Evolutionary conservation across 1,139 yeast genomes (phyloP).

Genomic region (Taphrina confusa): DNA sequence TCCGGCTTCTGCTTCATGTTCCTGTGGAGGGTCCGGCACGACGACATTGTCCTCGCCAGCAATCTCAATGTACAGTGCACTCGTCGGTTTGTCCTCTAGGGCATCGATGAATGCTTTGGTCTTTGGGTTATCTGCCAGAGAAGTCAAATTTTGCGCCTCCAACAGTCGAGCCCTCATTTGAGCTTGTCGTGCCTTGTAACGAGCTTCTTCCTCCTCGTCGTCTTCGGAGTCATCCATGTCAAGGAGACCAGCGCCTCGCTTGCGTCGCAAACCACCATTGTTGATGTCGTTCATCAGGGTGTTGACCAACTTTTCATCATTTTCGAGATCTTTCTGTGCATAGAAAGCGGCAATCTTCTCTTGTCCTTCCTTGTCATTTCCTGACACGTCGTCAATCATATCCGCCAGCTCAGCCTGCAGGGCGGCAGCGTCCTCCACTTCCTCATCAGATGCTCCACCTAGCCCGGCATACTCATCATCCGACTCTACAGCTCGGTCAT

Average conservation of each 20-base stretch:
- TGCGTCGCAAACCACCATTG: slow-evolving; percentile 73
- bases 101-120: slow-evolving; percentile 74
- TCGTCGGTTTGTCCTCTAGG: slow-evolving; percentile 54
- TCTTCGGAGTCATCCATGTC: slow-evolving; percentile 70
- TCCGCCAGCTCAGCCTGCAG: slow-evolving; percentile 40
- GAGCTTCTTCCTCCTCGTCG: slow-evolving; percentile 50
- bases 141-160: slow-evolving; percentile 57
- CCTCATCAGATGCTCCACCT: slow-evolving; percentile 80
- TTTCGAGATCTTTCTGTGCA: slow-evolving; percentile 60
- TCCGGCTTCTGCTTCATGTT: not conserved
- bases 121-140: slow-evolving; percentile 57
- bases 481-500: slow-evolving; percentile 91
- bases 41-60: slow-evolving; percentile 43
- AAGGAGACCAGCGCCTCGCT: slow-evolving; percentile 55
- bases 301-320: slow-evolving; percentile 70
- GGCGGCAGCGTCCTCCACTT: slow-evolving; percentile 73
- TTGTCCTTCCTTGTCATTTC: slow-evolving; percentile 40
- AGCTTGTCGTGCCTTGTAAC: slow-evolving; percentile 53
- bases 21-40: not conserved
- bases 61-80: slow-evolving; percentile 38
- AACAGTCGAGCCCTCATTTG: slow-evolving; percentile 58
- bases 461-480: slow-evolving; percentile 95
- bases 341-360: slow-evolving; percentile 56
- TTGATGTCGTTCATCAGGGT: slow-evolving; percentile 78
- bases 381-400: slow-evolving; percentile 36